Base-by-base conservation (phyloP, 2,329 filamentous ascomycete species). In the Xylaria digitata region DNA sequence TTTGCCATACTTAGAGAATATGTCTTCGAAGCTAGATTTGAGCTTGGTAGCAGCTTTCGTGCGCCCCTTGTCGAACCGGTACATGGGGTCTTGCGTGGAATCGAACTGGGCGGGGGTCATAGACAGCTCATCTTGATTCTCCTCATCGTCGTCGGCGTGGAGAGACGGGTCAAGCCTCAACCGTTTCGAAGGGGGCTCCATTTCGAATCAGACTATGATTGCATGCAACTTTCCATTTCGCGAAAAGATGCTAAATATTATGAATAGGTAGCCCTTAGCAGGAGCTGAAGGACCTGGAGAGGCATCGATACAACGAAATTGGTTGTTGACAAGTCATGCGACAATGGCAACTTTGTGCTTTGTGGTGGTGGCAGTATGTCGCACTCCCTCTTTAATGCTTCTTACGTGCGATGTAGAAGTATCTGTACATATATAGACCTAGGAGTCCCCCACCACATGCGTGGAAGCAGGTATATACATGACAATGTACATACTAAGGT, bases 1-100 rank as follows among this genome's bases (percentile, higher is more conserved):
- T 70, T 85, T 89, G 60, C 86, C 89, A 77, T 97, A 97, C 78
- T 97, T 97, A 67, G 91, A 87, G 76, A 97, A 97, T 62, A 98
- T 97, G 63, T 87, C 83, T 76, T 97, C 94, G 77, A 97, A 96
- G 5, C 89, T 89, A n/a, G 89, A 90, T 77, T 96, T 95, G 46
- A 97, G 86, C 65, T 89, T 89, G 69, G 85, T 82, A 68, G 92
- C 89, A 64, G 93, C 92, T 61, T 85, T 84, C 56, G 87, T 85
- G 70, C 91, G 86, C 54, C 86, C 88, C 67, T 86, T 82, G 52
- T 88, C 83, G 17, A 93, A 80, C 62, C 88, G 84, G 67, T 85
- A 83, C 58, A 85, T 82, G 17, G 86, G 83, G 66, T 89, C 84
- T 37, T 84, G 82, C 49, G 80, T 79, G 26, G 80, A 77, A 52